Evolutionary conservation across 768 basidiomycete species (phyloP).

Genomic region (Boletus bicolor): DNA sequence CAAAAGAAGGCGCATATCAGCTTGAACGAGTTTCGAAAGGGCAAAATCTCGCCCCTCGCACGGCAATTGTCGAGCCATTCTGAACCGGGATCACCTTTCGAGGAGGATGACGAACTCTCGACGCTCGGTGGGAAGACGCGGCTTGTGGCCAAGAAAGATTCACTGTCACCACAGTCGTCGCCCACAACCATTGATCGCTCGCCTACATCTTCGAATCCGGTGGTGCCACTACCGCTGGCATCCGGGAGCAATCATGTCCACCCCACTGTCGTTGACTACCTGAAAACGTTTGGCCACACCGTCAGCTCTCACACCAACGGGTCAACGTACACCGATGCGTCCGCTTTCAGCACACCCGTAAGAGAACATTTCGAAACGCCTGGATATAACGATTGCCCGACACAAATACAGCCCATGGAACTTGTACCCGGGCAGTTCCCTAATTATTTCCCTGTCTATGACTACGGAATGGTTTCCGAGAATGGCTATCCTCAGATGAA

Average conservation of each 20-base stretch:
- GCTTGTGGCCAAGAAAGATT: slow-evolving; percentile 59
- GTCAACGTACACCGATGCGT: slow-evolving; percentile 23
- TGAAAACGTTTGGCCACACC: slow-evolving; percentile 53
- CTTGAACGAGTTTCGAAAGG: slow-evolving; percentile 60
- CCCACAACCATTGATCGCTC: slow-evolving; percentile 52
- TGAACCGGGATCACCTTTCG: slow-evolving; percentile 43
- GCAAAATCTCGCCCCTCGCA: slow-evolving; percentile 46
- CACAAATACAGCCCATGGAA: slow-evolving; percentile 31
- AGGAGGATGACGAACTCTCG: slow-evolving; percentile 62
- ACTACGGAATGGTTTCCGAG: slow-evolving; percentile 48
- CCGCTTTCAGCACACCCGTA: slow-evolving; percentile 25
- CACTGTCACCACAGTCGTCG: slow-evolving; percentile 47
- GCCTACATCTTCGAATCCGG: slow-evolving; percentile 66
- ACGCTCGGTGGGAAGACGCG: slow-evolving; percentile 66
- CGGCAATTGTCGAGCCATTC: slow-evolving; percentile 32
- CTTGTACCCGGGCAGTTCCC: slow-evolving; percentile 45
- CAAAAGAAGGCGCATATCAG: slow-evolving; percentile 65
- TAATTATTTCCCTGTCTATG: slow-evolving; percentile 74
- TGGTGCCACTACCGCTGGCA: slow-evolving; percentile 66
- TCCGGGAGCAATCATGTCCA: slow-evolving; percentile 51
- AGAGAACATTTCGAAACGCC: slow-evolving; percentile 25
- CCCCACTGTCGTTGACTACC: slow-evolving; percentile 64
- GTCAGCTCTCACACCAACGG: slow-evolving; percentile 18
- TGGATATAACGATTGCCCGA: slow-evolving; percentile 19
- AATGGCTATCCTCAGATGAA: slow-evolving; percentile 38